Evolutionary conservation across 805 yeast genomes (phyloP), one percentile per base, ranked within the genome.

Genomic region (Metschnikowia drakensbergensis): DNA sequence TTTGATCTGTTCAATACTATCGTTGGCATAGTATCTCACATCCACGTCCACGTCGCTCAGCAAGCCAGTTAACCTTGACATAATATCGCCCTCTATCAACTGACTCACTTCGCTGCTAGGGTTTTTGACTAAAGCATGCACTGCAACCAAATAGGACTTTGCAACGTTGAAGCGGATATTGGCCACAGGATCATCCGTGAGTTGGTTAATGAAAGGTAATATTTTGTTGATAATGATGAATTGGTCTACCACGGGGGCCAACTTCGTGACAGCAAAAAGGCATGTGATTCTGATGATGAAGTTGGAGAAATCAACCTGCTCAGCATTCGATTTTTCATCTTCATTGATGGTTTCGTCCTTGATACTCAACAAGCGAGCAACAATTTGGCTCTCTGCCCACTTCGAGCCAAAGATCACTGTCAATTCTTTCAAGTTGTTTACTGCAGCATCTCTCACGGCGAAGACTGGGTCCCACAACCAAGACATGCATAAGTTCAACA

Each of bases 381-480:
- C 81, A 37, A 94, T 84, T 63, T 90, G 94, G 38, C 73, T 72
- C 64, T 88, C 83, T 41, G 97, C 92, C 99, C 99, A 94, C 34
- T 83, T 83, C 33, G 91, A 83, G 30, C 98, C 99, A 69, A 94
- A 94, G 33, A 88, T 89, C 56, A 79, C 80, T 4, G 97, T 83
- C 59, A 94, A 75, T 57, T 85, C 83, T 57, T 80, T 83, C 58
- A 94, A 74, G 66, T 91, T 94, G 48, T 75, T 72, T 30, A 94
- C 96, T 0, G 98, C 98, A 7, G 99, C 99, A 57, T 89, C 95
- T 68, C 99, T 83, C 52, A 94, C 91, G 4, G 98, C 91, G 69
- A 82, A 94, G 35, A 94, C 99, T 4, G 91, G 87, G 71, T 94
- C 99, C 96, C 97, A 91, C 55, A 94, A 75, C 98, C 99, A 94